Base-by-base conservation (phyloP, 1,284 basidiomycete species). In the Ceratobasidium sp. region DNA sequence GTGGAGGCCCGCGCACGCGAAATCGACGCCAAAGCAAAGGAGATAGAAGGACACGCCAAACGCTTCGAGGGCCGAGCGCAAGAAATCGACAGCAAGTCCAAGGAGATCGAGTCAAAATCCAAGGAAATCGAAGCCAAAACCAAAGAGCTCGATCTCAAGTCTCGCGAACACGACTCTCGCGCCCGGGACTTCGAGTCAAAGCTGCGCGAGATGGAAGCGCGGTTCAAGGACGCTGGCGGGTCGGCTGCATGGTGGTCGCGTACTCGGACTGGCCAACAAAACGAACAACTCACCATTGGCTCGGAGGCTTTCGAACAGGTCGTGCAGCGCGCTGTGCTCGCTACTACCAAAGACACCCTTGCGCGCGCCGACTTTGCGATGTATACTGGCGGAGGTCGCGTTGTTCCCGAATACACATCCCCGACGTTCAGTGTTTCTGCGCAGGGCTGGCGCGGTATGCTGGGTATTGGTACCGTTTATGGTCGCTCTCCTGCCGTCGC, bases 331-430 rank as follows among this genome's bases (percentile, higher is more conserved):
- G 81, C 83, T 1, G 85, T 85, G 0, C 80, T 85, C 46, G 88
- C 83, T 53, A 82, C 87, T 78, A 91, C 88, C 14, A 90, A 93
- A 80, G 96, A 98, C 80, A 86, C 83, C n/a, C 83, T 98, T 53
- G 93, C 88, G 0, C 88, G 88, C 53, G 84, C 91, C 0, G 97
- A 99, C 83, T 97, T 89, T 79, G 96, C 97, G 0, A 84, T 96
- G 4, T 90, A 91, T 81, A 92, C 94, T 6, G 88, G 88, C 1
- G 96, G 96, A 8, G 96, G 88, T 0, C 84, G 88, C 0, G 85
- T 96, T 76, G 89, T 98, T 56, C 95, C 95, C 0, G 86, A 87
- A 0, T 86, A 95, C 68, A 98, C 96, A 0, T 92, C 90, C 51
- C 84, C 86, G 19, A 94, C 94, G 2, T 88, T 91, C 72, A 89